Base-by-base conservation (phyloP, 805 yeast species). In the Pichia cephalocereana region DNA sequence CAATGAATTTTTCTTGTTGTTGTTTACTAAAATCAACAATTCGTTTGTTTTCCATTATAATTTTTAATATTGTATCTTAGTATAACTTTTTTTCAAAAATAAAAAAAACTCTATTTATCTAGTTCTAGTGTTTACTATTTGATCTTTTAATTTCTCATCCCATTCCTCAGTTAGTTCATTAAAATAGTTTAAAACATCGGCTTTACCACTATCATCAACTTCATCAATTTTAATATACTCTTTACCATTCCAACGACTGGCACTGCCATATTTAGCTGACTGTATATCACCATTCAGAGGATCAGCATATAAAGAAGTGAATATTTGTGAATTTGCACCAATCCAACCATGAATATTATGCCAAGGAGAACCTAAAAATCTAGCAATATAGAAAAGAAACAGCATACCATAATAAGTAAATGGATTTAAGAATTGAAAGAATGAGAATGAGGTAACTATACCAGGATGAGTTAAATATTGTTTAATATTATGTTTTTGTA, bases 391-490 rank as follows among this genome's bases (percentile, higher is more conserved):
- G 61, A 93, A 93, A 62, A 90, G 70, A 42, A 82, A 53, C 49
- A 88, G 60, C 98, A 93, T 93, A 12, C 95, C 95, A 54, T 84
- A 80, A 61, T 79, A 86, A 1, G 96, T 83, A 63, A 90, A 71
- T 6, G 84, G 66, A 61, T 88, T 89, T 62, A 93, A 74, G 57
- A 76, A 86, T 56, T 80, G 77, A 64, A 77, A 80, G 57, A 86
- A 88, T 4, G 95, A 83, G 52, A 82, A 82, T 46, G 95, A 83
- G 23, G 83, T 83, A 65, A 93, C 89, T 28, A 93, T 86, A 17
- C 99, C 99, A 0, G 99, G 99, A 51, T 93, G 96, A 6, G 86
- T 80, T 34, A 91, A 68, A 66, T 86, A 89, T 60, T 85, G 89
- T 44, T 69, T 71, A 44, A 91, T 76, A 1, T 82, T 84, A 45